Conservation (phyloP, 768 basidiomycete genomes). For the Fibroporia radiculosa region DNA sequence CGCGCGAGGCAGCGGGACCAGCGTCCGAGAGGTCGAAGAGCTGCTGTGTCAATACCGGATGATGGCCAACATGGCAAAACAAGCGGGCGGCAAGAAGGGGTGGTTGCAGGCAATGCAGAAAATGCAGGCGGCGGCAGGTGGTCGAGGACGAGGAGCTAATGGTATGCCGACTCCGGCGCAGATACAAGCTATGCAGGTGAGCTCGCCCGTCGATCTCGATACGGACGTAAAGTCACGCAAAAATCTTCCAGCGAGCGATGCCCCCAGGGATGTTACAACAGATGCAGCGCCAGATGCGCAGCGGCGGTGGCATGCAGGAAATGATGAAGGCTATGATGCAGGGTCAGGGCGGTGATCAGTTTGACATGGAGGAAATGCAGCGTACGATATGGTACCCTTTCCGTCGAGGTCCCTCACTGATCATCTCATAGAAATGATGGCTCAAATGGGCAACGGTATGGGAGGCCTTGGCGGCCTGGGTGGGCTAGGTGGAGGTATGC, state of each 20-base stretch:
- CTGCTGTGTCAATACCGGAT: constrained; percentile 92
- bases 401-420: constrained; percentile 1
- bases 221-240: neutral
- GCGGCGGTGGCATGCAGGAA: constrained; percentile 89
- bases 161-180: constrained; percentile 91
- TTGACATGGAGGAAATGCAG: constrained; percentile 94
- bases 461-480: constrained; percentile 40
- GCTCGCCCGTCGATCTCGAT: no score
- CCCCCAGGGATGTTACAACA: constrained; percentile 95
- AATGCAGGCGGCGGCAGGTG: constrained; percentile 81
- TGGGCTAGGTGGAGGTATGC: constrained; percentile 55
- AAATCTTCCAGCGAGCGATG: constrained; percentile 69
- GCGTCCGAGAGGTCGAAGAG: constrained; percentile 97
- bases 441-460: constrained; percentile 64
- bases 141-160: constrained; percentile 78
- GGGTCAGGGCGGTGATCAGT: constrained; percentile 81
- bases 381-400: constrained; percentile 34
- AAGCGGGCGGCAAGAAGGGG: constrained; percentile 95
- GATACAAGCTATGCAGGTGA: constrained; percentile 88
- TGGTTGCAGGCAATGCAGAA: constrained; percentile 90
- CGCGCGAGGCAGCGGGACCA: constrained; percentile 89
- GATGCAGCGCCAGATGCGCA: constrained; percentile 74
- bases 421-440: constrained; percentile 69
- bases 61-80: constrained; percentile 99
- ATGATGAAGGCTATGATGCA: constrained; percentile 99